Evolutionary conservation across 768 basidiomycete genomes (phyloP).

Genomic region (Amanita subjunquillea): DNA sequence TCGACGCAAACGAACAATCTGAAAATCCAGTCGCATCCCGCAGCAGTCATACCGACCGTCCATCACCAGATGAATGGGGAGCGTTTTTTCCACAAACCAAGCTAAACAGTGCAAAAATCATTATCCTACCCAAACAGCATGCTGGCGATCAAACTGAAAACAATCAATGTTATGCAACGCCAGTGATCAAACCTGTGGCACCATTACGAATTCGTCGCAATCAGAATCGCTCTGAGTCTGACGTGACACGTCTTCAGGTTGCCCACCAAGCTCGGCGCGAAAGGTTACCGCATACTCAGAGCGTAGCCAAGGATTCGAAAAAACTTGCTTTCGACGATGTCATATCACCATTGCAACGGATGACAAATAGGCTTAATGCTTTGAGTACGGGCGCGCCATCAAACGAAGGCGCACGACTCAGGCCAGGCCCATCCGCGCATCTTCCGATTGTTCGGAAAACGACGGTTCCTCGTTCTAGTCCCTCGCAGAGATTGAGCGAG

Average conservation of each 20-base stretch:
- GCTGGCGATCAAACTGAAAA: not conserved
- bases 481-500: not conserved
- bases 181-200: not conserved
- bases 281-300: not conserved
- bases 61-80: not conserved
- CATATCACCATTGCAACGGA: slow-evolving; percentile 5
- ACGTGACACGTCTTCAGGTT: not conserved
- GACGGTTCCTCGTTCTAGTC: not conserved
- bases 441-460: not conserved
- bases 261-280: not conserved
- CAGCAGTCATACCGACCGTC: not conserved
- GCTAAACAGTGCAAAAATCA: not conserved
- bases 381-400: not conserved
- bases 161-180: not conserved
- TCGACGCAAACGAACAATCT: not conserved
- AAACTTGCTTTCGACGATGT: not conserved
- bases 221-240: not conserved
- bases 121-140: not conserved
- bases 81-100: not conserved
- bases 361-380: slow-evolving; percentile 1
- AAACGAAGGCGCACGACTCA: slow-evolving; percentile 1
- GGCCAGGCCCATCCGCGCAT: not conserved
- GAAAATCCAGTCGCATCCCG: not conserved
- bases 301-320: not conserved
- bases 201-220: not conserved